These are phyloP conservation scores for Xerocomus minutiporus DNA, from an alignment of 1,284 basidiomycete species.

Conservation along the genomic window DNA sequence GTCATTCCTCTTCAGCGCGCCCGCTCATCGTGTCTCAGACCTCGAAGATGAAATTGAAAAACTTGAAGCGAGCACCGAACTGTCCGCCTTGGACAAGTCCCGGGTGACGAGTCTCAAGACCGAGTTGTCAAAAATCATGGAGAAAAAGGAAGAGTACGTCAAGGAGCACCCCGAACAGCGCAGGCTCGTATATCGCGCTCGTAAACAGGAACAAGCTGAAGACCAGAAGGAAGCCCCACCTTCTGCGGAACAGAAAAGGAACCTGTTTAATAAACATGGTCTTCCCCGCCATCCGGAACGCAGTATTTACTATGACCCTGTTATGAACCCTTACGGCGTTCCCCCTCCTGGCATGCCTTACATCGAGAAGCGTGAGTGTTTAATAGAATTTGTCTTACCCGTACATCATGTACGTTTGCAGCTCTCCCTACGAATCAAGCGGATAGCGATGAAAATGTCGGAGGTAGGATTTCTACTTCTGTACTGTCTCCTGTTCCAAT, in stretches of 20 bases:
- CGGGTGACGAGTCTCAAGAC: slow-evolving; percentile 62
- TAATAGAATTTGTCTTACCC: slow-evolving; percentile 1
- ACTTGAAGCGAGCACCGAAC: slow-evolving; percentile 47
- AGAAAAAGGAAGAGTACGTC: slow-evolving; percentile 87
- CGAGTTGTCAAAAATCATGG: slow-evolving; percentile 76
- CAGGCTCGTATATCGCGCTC: slow-evolving; percentile 63
- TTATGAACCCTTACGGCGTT: slow-evolving; percentile 94
- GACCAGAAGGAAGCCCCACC: slow-evolving; percentile 45
- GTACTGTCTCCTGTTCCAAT: neutral
- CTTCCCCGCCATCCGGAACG: slow-evolving; percentile 81
- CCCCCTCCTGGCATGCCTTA: slow-evolving; percentile 97
- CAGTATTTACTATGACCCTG: slow-evolving; percentile 88
- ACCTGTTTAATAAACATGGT: slow-evolving; percentile 76
- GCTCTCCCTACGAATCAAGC: slow-evolving; percentile 60
- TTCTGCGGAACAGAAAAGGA: slow-evolving; percentile 48
- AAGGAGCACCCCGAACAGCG: slow-evolving; percentile 86
- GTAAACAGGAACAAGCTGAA: slow-evolving; percentile 43
- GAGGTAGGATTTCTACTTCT: slow-evolving; percentile 33
- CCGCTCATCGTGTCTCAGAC: slow-evolving; percentile 38
- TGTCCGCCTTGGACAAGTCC: slow-evolving; percentile 46
- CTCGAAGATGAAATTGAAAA: slow-evolving; percentile 67
- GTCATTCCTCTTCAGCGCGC: slow-evolving; percentile 3
- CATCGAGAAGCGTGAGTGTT: slow-evolving; percentile 69
- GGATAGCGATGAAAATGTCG: slow-evolving; percentile 53
- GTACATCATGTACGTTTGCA: slow-evolving; percentile 25